Percentiles rank a stretch among this genome's conserved stretches.
phyloP scores from a whole-genome alignment of 1,284 basidiomycete species.

The Phellopilus nigrolimitatus region DNA sequence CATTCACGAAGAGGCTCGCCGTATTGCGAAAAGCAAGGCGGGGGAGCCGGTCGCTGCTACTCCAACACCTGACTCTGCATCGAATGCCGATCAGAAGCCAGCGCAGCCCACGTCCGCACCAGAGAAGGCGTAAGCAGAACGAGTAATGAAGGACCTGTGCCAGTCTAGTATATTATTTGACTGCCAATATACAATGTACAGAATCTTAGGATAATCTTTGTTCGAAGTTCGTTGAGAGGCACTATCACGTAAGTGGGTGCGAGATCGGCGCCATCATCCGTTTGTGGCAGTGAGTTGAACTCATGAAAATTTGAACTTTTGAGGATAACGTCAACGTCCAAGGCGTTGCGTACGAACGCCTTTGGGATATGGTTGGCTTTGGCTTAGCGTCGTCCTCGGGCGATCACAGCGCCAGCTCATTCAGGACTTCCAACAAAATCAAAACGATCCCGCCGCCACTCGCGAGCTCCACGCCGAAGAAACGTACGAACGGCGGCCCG shows the following conservation, averaged over 20 bases:
- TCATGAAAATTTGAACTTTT: no score
- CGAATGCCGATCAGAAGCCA: not conserved
- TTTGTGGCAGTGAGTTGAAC: no score
- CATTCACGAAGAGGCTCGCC: constrained; percentile 83
- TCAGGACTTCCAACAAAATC: not conserved
- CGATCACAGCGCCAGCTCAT: not conserved
- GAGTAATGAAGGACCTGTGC: no score
- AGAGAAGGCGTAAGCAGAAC: no score
- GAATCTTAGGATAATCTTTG: no score
- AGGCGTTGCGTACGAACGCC: no score
- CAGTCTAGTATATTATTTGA: no score
- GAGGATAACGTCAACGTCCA: no score
- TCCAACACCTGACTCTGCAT: constrained; percentile 21
- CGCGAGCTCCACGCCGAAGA: constrained; percentile 21
- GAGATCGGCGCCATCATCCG: no score
- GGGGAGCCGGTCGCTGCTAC: constrained; percentile 20
- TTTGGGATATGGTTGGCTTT: not conserved
- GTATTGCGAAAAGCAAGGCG: constrained; percentile 66
- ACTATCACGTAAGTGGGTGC: no score
- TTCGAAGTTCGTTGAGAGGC: no score
- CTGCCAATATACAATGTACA: no score
- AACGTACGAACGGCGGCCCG: constrained; percentile 11
- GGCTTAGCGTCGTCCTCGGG: not conserved
- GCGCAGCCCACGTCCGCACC: not conserved
- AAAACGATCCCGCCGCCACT: constrained; percentile 16